Percentiles rank a stretch among this genome's conserved stretches.
These are phyloP conservation scores for Botrytis fabae DNA, from an alignment of 2,329 filamentous ascomycete genomes.

Conservation along the genomic window DNA sequence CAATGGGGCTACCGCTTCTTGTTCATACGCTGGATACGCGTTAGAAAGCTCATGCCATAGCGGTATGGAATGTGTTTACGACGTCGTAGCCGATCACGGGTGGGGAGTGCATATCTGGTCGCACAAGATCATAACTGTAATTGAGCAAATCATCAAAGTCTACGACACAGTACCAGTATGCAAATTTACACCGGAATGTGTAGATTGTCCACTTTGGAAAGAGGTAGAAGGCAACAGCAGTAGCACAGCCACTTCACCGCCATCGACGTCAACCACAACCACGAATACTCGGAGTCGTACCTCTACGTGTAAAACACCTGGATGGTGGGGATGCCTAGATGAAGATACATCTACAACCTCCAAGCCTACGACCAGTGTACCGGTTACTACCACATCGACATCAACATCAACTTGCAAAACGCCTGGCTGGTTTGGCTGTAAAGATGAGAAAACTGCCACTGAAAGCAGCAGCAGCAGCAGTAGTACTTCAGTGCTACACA, in stretches of 20 bases:
- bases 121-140: conserved; percentile 86
- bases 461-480: conserved; percentile 38
- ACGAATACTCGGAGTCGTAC: conserved; percentile 71
- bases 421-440: conserved; percentile 50
- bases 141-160: conserved; percentile 79
- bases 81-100: conserved; percentile 86
- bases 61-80: conserved; percentile 84
- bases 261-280: conserved; percentile 41
- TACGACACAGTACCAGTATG: conserved; percentile 83
- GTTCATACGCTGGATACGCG: conserved; percentile 89
- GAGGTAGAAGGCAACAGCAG: conserved; percentile 71
- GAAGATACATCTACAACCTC: conserved; percentile 32
- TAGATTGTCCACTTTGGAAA: conserved; percentile 94
- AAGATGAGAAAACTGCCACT: conserved; percentile 50
- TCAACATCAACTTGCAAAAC: conserved; percentile 44
- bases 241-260: conserved; percentile 63
- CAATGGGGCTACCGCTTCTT: conserved; percentile 84
- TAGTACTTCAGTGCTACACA: conserved; percentile 33
- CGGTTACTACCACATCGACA: conserved; percentile 32
- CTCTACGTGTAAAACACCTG: conserved; percentile 84
- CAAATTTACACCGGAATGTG: conserved; percentile 72
- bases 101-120: conserved; percentile 91
- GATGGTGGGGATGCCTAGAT: conserved; percentile 67
- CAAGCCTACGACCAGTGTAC: conserved; percentile 33
- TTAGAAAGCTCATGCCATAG: conserved; percentile 92